Percentiles rank a stretch among this genome's conserved stretches.
Evolutionary conservation across 768 basidiomycete species (phyloP).

Genomic region (Amanita pseudoporphyria): DNA sequence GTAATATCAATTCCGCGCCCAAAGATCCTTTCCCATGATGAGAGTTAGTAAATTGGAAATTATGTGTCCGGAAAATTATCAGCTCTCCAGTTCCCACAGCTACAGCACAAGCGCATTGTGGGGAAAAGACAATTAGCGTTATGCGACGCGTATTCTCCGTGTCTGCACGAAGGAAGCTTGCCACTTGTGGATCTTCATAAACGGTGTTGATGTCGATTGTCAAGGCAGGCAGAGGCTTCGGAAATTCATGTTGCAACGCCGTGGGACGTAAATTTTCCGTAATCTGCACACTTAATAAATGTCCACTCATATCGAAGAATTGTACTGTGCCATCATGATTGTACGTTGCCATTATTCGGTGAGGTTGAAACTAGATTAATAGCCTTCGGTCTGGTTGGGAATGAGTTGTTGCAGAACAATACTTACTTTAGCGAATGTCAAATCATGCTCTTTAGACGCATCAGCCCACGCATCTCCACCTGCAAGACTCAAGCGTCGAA

Average conservation of each 20-base stretch:
- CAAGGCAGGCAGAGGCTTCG: slow-evolving; percentile 50
- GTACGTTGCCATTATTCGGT: slow-evolving; percentile 53
- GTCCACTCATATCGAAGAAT: slow-evolving; percentile 69
- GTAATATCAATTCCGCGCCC: slow-evolving; percentile 43
- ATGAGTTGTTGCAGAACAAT: neutral
- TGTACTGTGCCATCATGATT: slow-evolving; percentile 56
- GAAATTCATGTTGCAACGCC: slow-evolving; percentile 54
- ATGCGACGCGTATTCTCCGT: slow-evolving; percentile 16
- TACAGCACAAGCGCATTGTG: slow-evolving; percentile 50
- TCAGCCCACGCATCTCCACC: slow-evolving; percentile 56
- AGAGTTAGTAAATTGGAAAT: slow-evolving; percentile 11
- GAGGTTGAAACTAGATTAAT: slow-evolving; percentile 43
- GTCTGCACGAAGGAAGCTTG: slow-evolving; percentile 8
- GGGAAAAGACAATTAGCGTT: slow-evolving; percentile 36
- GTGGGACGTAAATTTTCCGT: slow-evolving; percentile 15
- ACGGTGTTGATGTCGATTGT: slow-evolving; percentile 47
- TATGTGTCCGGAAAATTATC: slow-evolving; percentile 32
- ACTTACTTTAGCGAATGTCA: slow-evolving; percentile 47
- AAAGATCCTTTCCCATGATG: slow-evolving; percentile 14
- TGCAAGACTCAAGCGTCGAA: slow-evolving; percentile 26
- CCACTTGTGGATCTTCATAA: slow-evolving; percentile 34
- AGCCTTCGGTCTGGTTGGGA: neutral
- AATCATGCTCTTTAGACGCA: slow-evolving; percentile 34
- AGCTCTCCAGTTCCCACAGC: slow-evolving; percentile 47
- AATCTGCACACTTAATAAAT: slow-evolving; percentile 36